Percentiles rank a stretch among this genome's conserved stretches.
phyloP scores from a whole-genome alignment of 2,329 filamentous ascomycete genomes.

The Calonectria pseudoturangicola region DNA sequence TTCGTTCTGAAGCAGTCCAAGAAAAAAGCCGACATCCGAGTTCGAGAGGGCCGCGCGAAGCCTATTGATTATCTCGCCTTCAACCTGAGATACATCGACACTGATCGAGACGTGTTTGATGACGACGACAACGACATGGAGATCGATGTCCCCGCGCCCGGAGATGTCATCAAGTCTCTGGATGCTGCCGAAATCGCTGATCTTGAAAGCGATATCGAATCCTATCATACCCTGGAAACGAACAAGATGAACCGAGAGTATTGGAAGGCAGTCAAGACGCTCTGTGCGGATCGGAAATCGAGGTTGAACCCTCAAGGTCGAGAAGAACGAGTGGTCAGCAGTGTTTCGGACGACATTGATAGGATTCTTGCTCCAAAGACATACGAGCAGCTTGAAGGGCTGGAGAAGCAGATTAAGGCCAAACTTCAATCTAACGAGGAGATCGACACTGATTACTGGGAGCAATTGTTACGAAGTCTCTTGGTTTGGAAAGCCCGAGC shows the following conservation, averaged over 20 bases:
- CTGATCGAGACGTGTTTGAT: slow-evolving; percentile 88
- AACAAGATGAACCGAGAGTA: slow-evolving; percentile 88
- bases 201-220: slow-evolving; percentile 86
- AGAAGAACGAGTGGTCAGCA: slow-evolving; percentile 85
- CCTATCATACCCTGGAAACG: slow-evolving; percentile 88
- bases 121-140: slow-evolving; percentile 85
- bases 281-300: slow-evolving; percentile 85
- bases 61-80: slow-evolving; percentile 96
- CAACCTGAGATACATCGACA: slow-evolving; percentile 90
- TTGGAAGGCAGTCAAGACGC: slow-evolving; percentile 92
- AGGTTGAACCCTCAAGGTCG: slow-evolving; percentile 76
- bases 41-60: slow-evolving; percentile 91
- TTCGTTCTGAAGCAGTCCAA: slow-evolving; percentile 98
- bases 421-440: slow-evolving; percentile 93
- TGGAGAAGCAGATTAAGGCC: slow-evolving; percentile 89
- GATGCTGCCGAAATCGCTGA: slow-evolving; percentile 80
- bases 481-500: slow-evolving; percentile 94
- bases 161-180: slow-evolving; percentile 85
- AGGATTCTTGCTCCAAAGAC: slow-evolving; percentile 89
- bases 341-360: slow-evolving; percentile 92
- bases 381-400: slow-evolving; percentile 87
- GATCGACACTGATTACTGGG: slow-evolving; percentile 98
- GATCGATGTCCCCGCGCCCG: slow-evolving; percentile 86
- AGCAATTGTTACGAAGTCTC: slow-evolving; percentile 89
- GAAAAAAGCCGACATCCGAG: slow-evolving; percentile 96